Evolutionary conservation across 495 filamentous ascomycete species (phyloP), one percentile per base, ranked within the genome.

Genomic region (Neohortaea acidophila): DNA sequence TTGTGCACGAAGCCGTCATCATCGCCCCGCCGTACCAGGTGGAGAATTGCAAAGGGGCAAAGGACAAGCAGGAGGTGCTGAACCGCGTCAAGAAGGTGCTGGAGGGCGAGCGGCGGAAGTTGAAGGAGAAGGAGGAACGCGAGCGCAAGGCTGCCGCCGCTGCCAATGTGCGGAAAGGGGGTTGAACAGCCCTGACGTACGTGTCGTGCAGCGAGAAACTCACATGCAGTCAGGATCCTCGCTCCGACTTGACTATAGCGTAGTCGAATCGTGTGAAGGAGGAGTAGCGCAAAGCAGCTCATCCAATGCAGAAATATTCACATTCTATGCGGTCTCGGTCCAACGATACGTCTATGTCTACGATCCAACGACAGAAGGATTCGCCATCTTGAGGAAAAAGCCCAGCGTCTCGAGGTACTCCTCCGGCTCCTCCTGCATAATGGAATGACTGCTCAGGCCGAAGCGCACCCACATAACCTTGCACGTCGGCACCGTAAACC

Each of bases 11-110:
- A 49, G 62, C 65, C n/a, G 75, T 81, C 21, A 52, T 71, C 20
- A 73, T 82, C 42, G 55, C 65, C 10, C 54, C 65, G 4, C 77
- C 75, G 2, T 81, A 79, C 51, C 65, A 62, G 3, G 54, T 64
- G 21, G 73, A 76, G 23, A 69, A 74, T 33, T 76, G 74, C 46
- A 63, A 59, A 44, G 58, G 66, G 52, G 61, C 36, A 58, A 64
- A 47, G 61, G 66, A 50, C 59, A 68, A 52, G 59, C 60, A 38
- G 56, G 64, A 51, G 65, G 47, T 66, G 26, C 55, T 79, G 26
- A 56, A 51, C 25, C 64, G 72, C 41, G 72, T 81, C 20, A 70
- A 68, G 57, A 79, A 77, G 54, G 71, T 77, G 57, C 72, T 81
- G 45, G 56, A 59, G 39, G 50, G 42, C 28, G 43, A 51, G 38